Base-by-base conservation (phyloP, 2,329 filamentous ascomycete genomes). In the Paraconiothyrium brasiliense region DNA sequence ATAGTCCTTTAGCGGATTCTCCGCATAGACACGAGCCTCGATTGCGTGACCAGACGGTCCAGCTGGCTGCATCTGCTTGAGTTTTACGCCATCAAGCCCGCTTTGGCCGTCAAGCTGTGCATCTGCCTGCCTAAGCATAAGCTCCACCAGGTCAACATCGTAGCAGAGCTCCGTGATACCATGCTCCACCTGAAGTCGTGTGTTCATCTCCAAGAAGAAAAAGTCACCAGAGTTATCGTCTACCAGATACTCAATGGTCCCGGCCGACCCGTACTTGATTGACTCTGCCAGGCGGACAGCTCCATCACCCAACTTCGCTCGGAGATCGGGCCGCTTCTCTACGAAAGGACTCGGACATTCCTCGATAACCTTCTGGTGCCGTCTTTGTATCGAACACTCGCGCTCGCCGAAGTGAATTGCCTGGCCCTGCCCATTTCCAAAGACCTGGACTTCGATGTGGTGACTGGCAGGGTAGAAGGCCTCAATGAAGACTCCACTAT, bases 281-380 rank as follows among this genome's bases (percentile, higher is more conserved):
- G 81, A 83, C 66, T 83, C 81, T 0, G 85, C 84, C 20, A 88
- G 79, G n/a, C 88, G 87, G 4, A 96, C 90, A 3, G 93, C 92
- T 13, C 90, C 85, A 3, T 89, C 88, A 1, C 81, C 78, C 13
- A 87, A 87, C 85, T 76, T 88, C 85, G 81, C 87, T 77, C 71
- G 90, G 83, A 87, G 88, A 85, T 77, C 76, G 0, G 77, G 76
- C 57, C 84, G 78, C 46, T 71, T 79, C 52, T 79, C 77, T 0
- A 87, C 80, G 61, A 89, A 89, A 0, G 93, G 92, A 14, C 92
- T 92, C 0, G 93, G 93, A 3, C 91, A 93, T 78, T 97, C 93
- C 76, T 97, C 93, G 24, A 97, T 85, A 46, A 97, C 91, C 81
- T 97, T 97, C 76, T 97, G 93, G 74, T 97, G 93, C 44, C 93